phyloP scores from a whole-genome alignment of 2,329 filamentous ascomycete genomes.

The Curvularia hawaiiensis region DNA sequence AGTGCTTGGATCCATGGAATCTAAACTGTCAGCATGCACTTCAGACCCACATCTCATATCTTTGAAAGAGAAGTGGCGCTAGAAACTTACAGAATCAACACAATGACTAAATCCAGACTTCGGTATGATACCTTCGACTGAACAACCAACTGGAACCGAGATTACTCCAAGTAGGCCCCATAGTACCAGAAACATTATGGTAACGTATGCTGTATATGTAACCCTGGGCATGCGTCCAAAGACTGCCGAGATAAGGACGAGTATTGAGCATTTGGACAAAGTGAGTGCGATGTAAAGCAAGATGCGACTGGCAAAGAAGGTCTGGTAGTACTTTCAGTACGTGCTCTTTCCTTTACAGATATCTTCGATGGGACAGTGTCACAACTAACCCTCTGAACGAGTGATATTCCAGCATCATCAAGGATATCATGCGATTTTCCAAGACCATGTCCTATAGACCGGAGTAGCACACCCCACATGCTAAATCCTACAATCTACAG shows the following conservation, averaged over 20 bases:
- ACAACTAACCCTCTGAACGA: slow-evolving; percentile 7
- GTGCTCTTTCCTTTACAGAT: neutral
- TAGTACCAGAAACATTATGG: slow-evolving; percentile 1
- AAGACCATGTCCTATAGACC: slow-evolving; percentile 4
- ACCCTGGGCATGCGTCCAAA: slow-evolving; percentile 5
- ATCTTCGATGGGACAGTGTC: too few relatives aligned
- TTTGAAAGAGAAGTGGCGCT: neutral
- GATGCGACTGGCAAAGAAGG: slow-evolving; percentile 6
- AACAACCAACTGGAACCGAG: slow-evolving; percentile 5
- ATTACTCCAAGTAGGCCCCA: slow-evolving; percentile 5
- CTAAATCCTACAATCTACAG: slow-evolving; percentile 2
- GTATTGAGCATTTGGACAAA: slow-evolving; percentile 12
- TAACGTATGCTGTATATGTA: neutral
- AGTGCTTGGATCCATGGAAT: slow-evolving; percentile 11
- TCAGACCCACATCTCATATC: neutral
- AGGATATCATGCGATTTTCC: slow-evolving; percentile 6
- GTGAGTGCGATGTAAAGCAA: slow-evolving; percentile 10
- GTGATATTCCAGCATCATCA: neutral
- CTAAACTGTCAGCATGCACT: neutral
- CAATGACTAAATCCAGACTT: slow-evolving; percentile 2
- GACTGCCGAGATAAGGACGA: slow-evolving; percentile 5
- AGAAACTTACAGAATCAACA: neutral
- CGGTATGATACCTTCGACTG: slow-evolving; percentile 3
- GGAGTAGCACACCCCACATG: slow-evolving; percentile 11
- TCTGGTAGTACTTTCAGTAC: neutral